Evolutionary conservation across 2,329 filamentous ascomycete genomes (phyloP), one percentile per base, ranked within the genome.

Genomic region (Colletotrichum siamense): DNA sequence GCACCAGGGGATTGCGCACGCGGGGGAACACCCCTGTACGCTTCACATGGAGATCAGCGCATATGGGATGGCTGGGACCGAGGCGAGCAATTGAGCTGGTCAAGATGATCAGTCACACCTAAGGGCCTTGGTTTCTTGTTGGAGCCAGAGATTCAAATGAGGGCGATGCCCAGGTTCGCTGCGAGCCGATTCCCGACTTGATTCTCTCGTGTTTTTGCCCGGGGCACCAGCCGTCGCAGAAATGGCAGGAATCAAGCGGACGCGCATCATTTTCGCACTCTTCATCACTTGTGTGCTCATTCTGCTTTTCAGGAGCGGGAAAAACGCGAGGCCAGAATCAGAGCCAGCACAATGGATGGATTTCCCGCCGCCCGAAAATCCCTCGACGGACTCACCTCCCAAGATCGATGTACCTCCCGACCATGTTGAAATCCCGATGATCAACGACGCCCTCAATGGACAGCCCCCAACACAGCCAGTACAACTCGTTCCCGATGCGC

Each of bases 41-140:
- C 13, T 76, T 73, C 63, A 73, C 69, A 73, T 73, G 63, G 69
- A 44, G 69, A 73, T 73, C 55, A 59, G 69, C 66, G 30, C n/a
- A 67, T 55, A 72, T 63, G 24, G 26, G 39, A 67, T 75, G 63
- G 69, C 69, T 49, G 69, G 63, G 44, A 49, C 69, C 69, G 69
- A 76, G 73, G 73, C 39, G 55, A 32, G 36, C 36, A 55, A 28
- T 63, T 49, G 39, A 68, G 36, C 10, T 75, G 69, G 55, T 18
- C 26, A 5, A 59, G 24, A 30, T 44, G 13, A 28, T 24, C 18
- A 8, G 28, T 49, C 24, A 34, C 34, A 30, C 15, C 39, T 9
- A n/a, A 26, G 44, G 39, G 26, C 8, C n/a, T 65, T 57, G 24
- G 6, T 24, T 39, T 63, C 13, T 34, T 4, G 15, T 32, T 52